These are phyloP conservation scores for Scheffersomyces stipitis DNA, from an alignment of 805 yeast genomes.

Conservation along the genomic window DNA sequence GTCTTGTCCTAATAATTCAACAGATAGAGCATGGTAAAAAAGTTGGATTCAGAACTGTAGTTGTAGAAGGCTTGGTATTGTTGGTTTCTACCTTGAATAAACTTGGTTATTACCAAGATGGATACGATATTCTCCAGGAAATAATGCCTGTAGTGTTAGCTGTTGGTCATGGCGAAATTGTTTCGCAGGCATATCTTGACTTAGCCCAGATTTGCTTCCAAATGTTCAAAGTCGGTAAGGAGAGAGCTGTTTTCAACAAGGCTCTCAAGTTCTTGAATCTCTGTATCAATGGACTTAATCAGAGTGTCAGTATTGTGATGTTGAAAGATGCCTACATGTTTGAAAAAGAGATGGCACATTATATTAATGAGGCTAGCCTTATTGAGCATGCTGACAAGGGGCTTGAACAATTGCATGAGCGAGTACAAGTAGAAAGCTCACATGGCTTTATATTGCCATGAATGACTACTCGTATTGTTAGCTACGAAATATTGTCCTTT, in stretches of 20 bases:
- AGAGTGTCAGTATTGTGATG: constrained; percentile 36
- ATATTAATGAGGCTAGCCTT: constrained; percentile 28
- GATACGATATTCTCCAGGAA: constrained; percentile 36
- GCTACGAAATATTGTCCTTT: too few relatives aligned
- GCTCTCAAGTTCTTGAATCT: constrained; percentile 39
- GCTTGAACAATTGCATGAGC: constrained; percentile 23
- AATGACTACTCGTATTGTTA: too few relatives aligned
- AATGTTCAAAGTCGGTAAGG: constrained; percentile 2
- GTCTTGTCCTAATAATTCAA: constrained; percentile 49
- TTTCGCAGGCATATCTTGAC: constrained; percentile 35
- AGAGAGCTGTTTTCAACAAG: constrained; percentile 22
- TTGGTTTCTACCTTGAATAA: constrained; percentile 46
- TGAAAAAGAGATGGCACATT: constrained; percentile 36
- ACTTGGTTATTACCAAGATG: constrained; percentile 44
- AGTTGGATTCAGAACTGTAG: constrained; percentile 45
- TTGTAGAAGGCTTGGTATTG: constrained; percentile 47
- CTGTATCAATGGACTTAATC: constrained; percentile 46
- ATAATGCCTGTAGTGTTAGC: constrained; percentile 45
- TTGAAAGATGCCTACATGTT: constrained; percentile 39
- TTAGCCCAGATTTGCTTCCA: constrained; percentile 23
- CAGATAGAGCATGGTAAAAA: constrained; percentile 48
- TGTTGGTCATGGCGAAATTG: constrained; percentile 36
- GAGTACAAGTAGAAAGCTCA: constrained; percentile 26
- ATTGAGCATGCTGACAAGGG: constrained; percentile 28
- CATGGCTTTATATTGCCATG: neutral